Evolutionary conservation across 2,329 filamentous ascomycete genomes (phyloP), one percentile per base, ranked within the genome.

Genomic region (Ceratocystis albifundus): DNA sequence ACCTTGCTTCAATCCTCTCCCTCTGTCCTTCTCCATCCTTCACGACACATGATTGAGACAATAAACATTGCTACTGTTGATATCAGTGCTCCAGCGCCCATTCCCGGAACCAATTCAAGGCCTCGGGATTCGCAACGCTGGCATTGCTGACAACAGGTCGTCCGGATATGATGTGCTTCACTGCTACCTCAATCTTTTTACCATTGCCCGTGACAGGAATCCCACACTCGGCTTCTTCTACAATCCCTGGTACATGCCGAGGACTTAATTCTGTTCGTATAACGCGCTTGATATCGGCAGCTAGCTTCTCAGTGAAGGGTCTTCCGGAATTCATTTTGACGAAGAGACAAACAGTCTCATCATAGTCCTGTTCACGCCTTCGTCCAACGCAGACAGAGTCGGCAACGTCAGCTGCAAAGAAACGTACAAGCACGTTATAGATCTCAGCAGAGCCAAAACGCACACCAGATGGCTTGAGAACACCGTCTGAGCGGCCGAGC

Each of bases 121-220:
- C 91, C 70, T 87, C 88, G 1, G 89, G 87, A 74, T 97, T 97
- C 3, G 90, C 90, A n/a, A 97, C 92, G 72, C 90, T 95, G 0
- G 92, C 91, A 62, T 90, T 91, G 0, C 90, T 94, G 79, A 91
- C 92, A 70, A 96, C 85, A 64, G 89, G 84, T 75, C 92, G 78
- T 0, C 92, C 93, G 32, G 90, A 96, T 1, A 99, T 77, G 57
- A 97, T 96, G 76, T 96, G 92, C 79, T 97, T 97, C 4, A 97
- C 93, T 0, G 90, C 90, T 61, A 95, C 91, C 75, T 99, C 93
- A 68, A 99, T 90, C 76, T 97, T 99, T 80, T 99, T 99, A 65
- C 93, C 93, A 72, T 99, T 99, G 1, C 87, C 86, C 17, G 94
- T 97, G 70, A 92, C 86, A 0, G 93, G 94, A 20, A 99, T 94